These are phyloP conservation scores for Millerozyma acaciae DNA, from an alignment of 805 yeast species.

Conservation along the genomic window DNA sequence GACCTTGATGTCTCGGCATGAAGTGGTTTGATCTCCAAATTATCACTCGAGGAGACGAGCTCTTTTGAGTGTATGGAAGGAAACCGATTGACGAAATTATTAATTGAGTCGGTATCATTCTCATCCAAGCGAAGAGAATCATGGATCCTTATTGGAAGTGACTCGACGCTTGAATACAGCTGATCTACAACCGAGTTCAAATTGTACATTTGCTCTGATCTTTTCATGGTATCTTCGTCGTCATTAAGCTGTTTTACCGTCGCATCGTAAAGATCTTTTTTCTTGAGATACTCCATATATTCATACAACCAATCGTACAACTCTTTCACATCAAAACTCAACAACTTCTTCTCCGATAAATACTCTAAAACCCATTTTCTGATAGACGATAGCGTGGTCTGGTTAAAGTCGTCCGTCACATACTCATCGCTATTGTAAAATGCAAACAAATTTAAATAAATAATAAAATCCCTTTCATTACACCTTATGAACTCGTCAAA, in stretches of 20 bases:
- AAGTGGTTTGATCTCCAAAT: not conserved
- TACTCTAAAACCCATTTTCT: constrained; percentile 25
- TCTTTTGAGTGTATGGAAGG: constrained; percentile 6
- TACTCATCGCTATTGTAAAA: constrained; percentile 32
- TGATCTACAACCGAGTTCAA: constrained; percentile 4
- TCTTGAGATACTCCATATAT: constrained; percentile 34
- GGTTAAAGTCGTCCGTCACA: constrained; percentile 16
- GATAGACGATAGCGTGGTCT: constrained; percentile 17
- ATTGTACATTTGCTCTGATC: constrained; percentile 6
- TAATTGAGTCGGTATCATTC: constrained; percentile 4
- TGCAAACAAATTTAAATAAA: constrained; percentile 39
- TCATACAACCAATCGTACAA: constrained; percentile 37
- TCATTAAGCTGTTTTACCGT: not conserved
- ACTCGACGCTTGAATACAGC: constrained; percentile 2
- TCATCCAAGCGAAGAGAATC: not conserved
- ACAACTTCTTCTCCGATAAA: constrained; percentile 24
- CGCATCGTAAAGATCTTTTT: constrained; percentile 17
- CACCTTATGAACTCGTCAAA: constrained; percentile 36
- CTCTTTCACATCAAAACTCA: constrained; percentile 32
- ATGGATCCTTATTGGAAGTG: not conserved
- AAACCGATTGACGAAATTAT: constrained; percentile 6
- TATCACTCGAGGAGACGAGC: not conserved
- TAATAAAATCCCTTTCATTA: constrained; percentile 36
- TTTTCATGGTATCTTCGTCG: constrained; percentile 1
- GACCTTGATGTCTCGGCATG: too few relatives aligned